Base-by-base conservation (phyloP, 2,329 filamentous ascomycete species). In the Blastomyces silverae region DNA sequence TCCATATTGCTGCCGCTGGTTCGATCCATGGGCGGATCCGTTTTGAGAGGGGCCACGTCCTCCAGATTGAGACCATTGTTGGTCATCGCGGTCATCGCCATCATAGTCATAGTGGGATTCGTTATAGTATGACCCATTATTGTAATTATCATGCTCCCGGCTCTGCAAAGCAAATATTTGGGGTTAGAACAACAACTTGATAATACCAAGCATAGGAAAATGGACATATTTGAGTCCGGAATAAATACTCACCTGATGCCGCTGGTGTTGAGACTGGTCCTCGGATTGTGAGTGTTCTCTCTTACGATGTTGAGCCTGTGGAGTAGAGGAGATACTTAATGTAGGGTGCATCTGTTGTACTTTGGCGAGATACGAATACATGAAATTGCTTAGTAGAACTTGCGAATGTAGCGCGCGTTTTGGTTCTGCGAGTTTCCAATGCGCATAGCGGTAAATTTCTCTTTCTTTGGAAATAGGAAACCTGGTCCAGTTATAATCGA, bases 341-440 rank as follows among this genome's bases (percentile, higher is more conserved):
- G 96, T 91, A 55, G 94, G 94, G 76, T 99, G 94, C 91, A 97
- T 97, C 72, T 95, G 92, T 78, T 99, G 94, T 57, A 99, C 94
- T 77, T 97, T 99, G 67, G 94, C 94, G 69, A 99, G 84, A 76
- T 99, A 99, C 65, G 92, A 94, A 79, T 99, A 99, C 94, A 99
- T 99, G 78, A 99, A 99, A 76, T 99, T 99, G 78, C 92, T 97
- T 70, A 99, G 84, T 66, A 99, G 82, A 28, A 99, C 94, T 77
- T 99, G 94, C 66, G 93, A 97, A 73, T 96, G 89, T 62, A 99
- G 80, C 52, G 93, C 90, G 64, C 94, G 88, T 56, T 93, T 88
- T 48, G 94, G 94, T 74, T 99, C 97, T n/a, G 94, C 94, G 67
- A 99, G 85, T 78, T 99, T 99, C 79, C 97, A 95, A 75, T 99